Percentiles rank a stretch among this genome's conserved stretches.
Conservation (phyloP, 208 protist species). For the Leishmania braziliensis region DNA sequence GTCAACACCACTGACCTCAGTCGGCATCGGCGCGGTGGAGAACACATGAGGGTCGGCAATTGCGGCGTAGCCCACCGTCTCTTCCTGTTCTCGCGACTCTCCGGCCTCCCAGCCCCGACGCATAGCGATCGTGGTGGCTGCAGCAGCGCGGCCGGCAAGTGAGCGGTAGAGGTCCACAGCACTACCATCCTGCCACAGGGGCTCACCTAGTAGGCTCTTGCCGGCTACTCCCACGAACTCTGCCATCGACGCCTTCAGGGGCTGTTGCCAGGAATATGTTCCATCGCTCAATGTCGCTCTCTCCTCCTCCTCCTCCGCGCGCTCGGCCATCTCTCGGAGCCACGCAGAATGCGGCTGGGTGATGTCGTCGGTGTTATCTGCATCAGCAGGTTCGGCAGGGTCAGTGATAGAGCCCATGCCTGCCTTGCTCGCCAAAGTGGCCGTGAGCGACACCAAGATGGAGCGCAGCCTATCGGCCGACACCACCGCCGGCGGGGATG, state of each 20-base stretch:
- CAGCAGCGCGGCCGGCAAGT: not conserved
- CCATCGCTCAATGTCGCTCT: not conserved
- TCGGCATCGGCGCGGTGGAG: slow-evolving; percentile 14
- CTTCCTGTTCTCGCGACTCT: not conserved
- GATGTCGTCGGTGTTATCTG: not conserved
- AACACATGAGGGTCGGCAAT: slow-evolving; percentile 3
- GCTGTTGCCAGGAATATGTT: not conserved
- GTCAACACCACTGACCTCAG: not conserved
- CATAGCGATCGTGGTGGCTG: not conserved
- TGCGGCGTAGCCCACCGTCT: not conserved
- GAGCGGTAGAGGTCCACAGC: slow-evolving; percentile 7
- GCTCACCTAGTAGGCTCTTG: slow-evolving; percentile 3
- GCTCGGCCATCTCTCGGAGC: slow-evolving; percentile 1
- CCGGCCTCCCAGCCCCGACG: not conserved
- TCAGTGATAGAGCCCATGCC: not conserved
- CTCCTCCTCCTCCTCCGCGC: slow-evolving; percentile 1
- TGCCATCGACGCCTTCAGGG: not conserved
- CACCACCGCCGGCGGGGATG: slow-evolving; percentile 9
- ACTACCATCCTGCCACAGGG: not conserved
- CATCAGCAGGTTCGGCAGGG: not conserved
- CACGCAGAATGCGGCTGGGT: not conserved
- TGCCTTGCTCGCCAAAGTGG: not conserved
- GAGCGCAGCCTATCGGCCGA: slow-evolving; percentile 18
- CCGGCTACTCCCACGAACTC: slow-evolving; percentile 4
- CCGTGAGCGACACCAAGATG: slow-evolving; percentile 18